A percentile compares a stretch with the other conserved stretches of the same genome.
These are phyloP conservation scores for Candolleomyces eurysporus DNA, from an alignment of 768 basidiomycete species.

Conservation along the genomic window DNA sequence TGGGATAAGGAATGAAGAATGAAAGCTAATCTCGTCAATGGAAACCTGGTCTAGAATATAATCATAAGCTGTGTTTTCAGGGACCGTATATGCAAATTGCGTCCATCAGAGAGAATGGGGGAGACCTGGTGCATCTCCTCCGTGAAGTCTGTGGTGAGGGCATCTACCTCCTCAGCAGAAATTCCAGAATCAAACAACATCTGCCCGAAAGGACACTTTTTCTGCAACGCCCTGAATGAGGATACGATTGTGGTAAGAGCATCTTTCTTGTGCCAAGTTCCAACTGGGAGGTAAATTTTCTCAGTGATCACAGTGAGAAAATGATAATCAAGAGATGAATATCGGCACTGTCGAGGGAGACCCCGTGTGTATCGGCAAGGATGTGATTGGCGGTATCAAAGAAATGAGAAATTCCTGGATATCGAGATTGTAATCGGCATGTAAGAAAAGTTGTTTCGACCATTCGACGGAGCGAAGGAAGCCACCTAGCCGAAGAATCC, in stretches of 20 bases:
- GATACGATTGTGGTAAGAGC: slow-evolving; percentile 37
- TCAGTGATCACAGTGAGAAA: slow-evolving; percentile 42
- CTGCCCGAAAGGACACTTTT: slow-evolving; percentile 45
- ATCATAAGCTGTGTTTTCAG: too few relatives aligned
- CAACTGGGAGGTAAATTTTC: slow-evolving; percentile 50
- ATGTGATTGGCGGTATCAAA: slow-evolving; percentile 35
- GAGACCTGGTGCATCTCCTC: slow-evolving; percentile 42
- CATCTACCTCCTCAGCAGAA: slow-evolving; percentile 32
- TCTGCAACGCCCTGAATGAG: slow-evolving; percentile 35
- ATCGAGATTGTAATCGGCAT: slow-evolving; percentile 22
- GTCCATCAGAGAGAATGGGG: too few relatives aligned
- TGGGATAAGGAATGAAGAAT: too few relatives aligned
- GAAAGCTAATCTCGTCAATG: too few relatives aligned
- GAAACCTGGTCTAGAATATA: too few relatives aligned
- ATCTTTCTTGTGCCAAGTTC: slow-evolving; percentile 41
- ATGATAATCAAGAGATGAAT: slow-evolving; percentile 38
- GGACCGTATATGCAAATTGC: too few relatives aligned
- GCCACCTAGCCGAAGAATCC: slow-evolving; percentile 70
- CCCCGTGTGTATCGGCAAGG: slow-evolving; percentile 30
- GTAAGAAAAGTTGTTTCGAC: slow-evolving; percentile 41
- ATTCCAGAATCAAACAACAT: slow-evolving; percentile 42
- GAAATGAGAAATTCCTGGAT: slow-evolving; percentile 31
- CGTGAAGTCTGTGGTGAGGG: slow-evolving; percentile 39
- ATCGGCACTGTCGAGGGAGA: slow-evolving; percentile 33
- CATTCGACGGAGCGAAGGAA: slow-evolving; percentile 68